Conservation (phyloP, 2,329 filamentous ascomycete species). For the Fusarium sp. region DNA sequence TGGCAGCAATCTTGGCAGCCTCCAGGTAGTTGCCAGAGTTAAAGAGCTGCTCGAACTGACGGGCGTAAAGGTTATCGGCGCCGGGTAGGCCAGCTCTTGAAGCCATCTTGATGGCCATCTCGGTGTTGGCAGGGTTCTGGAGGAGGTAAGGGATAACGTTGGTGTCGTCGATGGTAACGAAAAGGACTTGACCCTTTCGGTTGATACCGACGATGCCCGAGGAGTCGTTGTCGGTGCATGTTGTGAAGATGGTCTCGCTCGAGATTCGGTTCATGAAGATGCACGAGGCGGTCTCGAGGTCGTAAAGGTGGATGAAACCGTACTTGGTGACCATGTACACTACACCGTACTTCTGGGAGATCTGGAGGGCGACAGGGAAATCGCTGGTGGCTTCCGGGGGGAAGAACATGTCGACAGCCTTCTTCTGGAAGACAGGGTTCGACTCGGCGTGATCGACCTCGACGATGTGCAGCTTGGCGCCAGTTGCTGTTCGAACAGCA, state of each 20-base stretch:
- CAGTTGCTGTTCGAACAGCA: conserved; percentile 87
- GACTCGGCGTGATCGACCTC: conserved; percentile 94
- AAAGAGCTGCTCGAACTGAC: conserved; percentile 92
- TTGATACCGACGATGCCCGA: conserved; percentile 95
- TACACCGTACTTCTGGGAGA: conserved; percentile 95
- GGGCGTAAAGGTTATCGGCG: conserved; percentile 91
- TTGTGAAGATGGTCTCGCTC: conserved; percentile 98
- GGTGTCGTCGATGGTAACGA: conserved; percentile 91
- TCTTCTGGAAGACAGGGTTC: conserved; percentile 93
- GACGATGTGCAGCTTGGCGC: conserved; percentile 96
- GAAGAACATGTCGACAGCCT: conserved; percentile 98
- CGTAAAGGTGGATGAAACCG: conserved; percentile 98
- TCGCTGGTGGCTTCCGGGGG: conserved; percentile 95
- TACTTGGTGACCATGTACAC: conserved; percentile 99
- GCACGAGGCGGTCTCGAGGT: conserved; percentile 92
- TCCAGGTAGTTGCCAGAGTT: conserved; percentile 83
- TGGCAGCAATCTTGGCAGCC: conserved; percentile 95
- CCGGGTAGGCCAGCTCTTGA: conserved; percentile 93
- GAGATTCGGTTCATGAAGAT: conserved; percentile 99
- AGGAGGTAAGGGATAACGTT: conserved; percentile 95
- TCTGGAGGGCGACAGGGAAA: conserved; percentile 97
- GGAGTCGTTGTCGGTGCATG: conserved; percentile 84
- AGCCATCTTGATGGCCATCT: conserved; percentile 95
- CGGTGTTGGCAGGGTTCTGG: conserved; percentile 93
- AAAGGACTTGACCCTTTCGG: conserved; percentile 95